Evolutionary conservation across 1,284 basidiomycete genomes (phyloP), one percentile per base, ranked within the genome.

Genomic region (Boletus albobrunnescens): DNA sequence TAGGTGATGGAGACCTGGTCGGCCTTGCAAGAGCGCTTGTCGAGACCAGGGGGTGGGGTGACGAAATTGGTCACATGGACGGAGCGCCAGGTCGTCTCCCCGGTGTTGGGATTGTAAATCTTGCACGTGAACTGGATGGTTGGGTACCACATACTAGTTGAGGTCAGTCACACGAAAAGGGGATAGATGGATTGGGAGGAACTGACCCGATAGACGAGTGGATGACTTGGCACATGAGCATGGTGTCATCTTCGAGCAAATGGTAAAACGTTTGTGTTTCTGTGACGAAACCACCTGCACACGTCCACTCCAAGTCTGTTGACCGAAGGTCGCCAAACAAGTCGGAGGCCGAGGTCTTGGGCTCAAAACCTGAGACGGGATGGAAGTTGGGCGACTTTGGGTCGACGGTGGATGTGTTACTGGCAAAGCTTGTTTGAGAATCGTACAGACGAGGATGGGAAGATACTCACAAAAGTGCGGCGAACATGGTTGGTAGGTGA

Each of bases 41-140:
- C 87, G 50, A 80, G 75, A 24, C 81, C 78, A 11, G 83, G 78
- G 13, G 85, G 81, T 3, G 89, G 80, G 14, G 82, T 81, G 38
- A 78, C 79, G 63, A 96, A 97, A 65, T 92, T 90, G 60, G 79
- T 76, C 31, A 93, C 89, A 56, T 94, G 94, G 67, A 93, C 67
- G 31, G 91, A 94, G 68, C 90, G 92, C 95, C 95, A 99, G 46
- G 76, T 76, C 46, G 71, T 78, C 62, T 88, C 77, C 52, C 84
- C 82, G 11, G 88, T 93, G 51, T 75, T 75, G 10, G 94, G 87
- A 64, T 96, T 84, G 73, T 82, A 87, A 53, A 91, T 73, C 71
- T 94, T 95, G 83, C 88, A 95, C 3, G 87, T 92, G 70, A 98
- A 94, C 68, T 99, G 96, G 58, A 97, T 85, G 32, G 90, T 92